A percentile compares a stretch with the other conserved stretches of the same genome.
These are phyloP conservation scores for Cinnamomum micranthum DNA, from an alignment of 164 flowering plant species.

Conservation along the genomic window DNA sequence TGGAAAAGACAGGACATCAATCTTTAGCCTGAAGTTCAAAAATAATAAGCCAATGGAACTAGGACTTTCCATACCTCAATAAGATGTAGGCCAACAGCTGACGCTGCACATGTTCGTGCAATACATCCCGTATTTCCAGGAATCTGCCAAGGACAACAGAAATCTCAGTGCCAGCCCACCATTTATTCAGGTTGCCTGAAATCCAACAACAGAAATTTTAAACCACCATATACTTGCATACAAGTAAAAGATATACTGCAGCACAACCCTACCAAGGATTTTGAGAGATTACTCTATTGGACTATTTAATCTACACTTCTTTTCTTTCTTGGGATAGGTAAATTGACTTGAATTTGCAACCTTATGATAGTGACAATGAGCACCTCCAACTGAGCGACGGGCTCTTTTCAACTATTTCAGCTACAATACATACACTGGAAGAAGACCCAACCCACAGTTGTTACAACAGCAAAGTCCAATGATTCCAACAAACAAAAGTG, in stretches of 20 bases:
- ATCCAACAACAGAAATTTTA: constrained; percentile 15
- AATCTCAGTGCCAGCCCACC: constrained; percentile 29
- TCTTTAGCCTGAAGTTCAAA: not conserved
- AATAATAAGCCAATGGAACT: not conserved
- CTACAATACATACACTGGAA: not conserved
- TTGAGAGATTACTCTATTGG: not conserved
- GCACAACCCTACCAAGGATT: not conserved
- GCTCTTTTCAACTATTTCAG: not conserved
- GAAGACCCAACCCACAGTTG: not conserved
- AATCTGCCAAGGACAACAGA: constrained; percentile 63
- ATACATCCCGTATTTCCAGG: constrained; percentile 95
- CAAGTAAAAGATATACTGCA: too few relatives aligned
- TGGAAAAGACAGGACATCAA: not conserved
- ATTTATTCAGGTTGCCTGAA: constrained; percentile 23
- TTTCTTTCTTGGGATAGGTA: too few relatives aligned
- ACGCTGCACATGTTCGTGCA: constrained; percentile 97
- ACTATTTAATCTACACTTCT: not conserved
- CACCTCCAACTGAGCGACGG: too few relatives aligned
- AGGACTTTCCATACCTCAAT: constrained; percentile 53
- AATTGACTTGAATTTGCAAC: too few relatives aligned
- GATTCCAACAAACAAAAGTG: not conserved
- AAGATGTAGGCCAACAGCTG: constrained; percentile 85
- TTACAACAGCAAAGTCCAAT: not conserved
- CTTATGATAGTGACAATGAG: too few relatives aligned
- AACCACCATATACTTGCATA: not conserved